phyloP scores from a whole-genome alignment of 169 alveolate species.

The Eimeria falciformis region DNA sequence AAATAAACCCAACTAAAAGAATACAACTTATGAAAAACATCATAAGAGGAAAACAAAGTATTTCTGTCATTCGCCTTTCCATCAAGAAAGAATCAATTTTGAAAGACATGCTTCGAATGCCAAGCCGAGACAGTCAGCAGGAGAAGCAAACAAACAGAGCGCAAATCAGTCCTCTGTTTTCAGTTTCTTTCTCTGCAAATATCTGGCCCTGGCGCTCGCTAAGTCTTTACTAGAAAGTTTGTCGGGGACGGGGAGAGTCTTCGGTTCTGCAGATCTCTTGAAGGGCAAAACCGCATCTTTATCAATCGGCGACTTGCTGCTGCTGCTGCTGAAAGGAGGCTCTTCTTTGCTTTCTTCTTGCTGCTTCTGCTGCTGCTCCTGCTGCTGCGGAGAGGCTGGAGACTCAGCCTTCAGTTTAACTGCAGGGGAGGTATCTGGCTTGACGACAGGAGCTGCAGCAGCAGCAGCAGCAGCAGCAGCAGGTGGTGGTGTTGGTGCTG shows the following conservation, averaged over 20 bases:
- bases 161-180: background rate
- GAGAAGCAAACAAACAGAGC: no score
- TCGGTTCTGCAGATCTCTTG: background rate
- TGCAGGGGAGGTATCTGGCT: background rate
- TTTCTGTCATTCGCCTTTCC: no score
- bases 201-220: constrained; percentile 36
- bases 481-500: background rate
- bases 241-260: background rate
- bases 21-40: no score
- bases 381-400: constrained; percentile 21
- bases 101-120: no score
- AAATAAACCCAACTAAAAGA: no score
- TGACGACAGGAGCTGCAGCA: constrained; percentile 33
- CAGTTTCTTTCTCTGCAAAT: background rate
- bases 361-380: constrained; percentile 22
- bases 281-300: constrained; percentile 4
- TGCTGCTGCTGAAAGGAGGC: constrained; percentile 7
- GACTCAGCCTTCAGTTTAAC: no score
- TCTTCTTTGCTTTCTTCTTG: background rate
- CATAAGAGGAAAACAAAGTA: no score
- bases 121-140: no score
- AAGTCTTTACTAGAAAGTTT: background rate
- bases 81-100: no score
- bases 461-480: constrained; percentile 43
- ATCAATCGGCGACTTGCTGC: background rate